A percentile compares a stretch with the other conserved stretches of the same genome.
Conservation (phyloP, 2,329 filamentous ascomycete species). For the Pyrenophora graminea region DNA sequence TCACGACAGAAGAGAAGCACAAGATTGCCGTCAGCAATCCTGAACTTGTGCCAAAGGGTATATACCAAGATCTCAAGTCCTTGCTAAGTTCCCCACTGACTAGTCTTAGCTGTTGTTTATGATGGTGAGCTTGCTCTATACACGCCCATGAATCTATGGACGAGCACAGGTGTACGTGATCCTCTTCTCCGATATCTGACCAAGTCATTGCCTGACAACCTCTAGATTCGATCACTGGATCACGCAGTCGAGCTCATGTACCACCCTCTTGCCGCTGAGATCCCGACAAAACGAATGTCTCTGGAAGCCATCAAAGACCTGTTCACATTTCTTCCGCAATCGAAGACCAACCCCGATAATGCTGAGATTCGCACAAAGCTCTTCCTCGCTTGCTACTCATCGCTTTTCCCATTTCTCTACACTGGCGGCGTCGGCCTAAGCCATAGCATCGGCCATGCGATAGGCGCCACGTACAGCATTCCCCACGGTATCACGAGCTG, state of each 20-base stretch:
- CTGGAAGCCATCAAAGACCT: slow-evolving; percentile 55
- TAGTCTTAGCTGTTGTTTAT: slow-evolving; percentile 54
- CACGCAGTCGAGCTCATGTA: slow-evolving; percentile 61
- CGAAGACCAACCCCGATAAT: slow-evolving; percentile 52
- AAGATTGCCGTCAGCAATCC: slow-evolving; percentile 56
- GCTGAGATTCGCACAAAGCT: slow-evolving; percentile 57
- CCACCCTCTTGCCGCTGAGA: slow-evolving; percentile 57
- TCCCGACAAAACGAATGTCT: slow-evolving; percentile 53
- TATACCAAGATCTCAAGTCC: background rate
- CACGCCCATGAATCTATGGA: slow-evolving; percentile 57
- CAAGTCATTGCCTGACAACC: slow-evolving; percentile 6
- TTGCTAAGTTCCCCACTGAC: slow-evolving; percentile 12
- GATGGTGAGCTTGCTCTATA: slow-evolving; percentile 57
- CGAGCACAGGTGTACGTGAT: slow-evolving; percentile 53
- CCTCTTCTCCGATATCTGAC: background rate
- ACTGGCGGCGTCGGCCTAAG: slow-evolving; percentile 57
- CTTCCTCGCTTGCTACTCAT: slow-evolving; percentile 58
- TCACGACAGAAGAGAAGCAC: slow-evolving; percentile 55
- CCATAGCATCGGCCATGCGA: slow-evolving; percentile 56
- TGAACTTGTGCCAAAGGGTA: slow-evolving; percentile 49
- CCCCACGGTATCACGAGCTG: slow-evolving; percentile 62
- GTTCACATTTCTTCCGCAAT: slow-evolving; percentile 58
- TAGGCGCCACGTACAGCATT: slow-evolving; percentile 60
- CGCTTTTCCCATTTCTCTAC: slow-evolving; percentile 54
- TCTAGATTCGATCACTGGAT: slow-evolving; percentile 56